Base-by-base conservation (phyloP, 306 rosid genomes). In the Rosa chinensis region DNA sequence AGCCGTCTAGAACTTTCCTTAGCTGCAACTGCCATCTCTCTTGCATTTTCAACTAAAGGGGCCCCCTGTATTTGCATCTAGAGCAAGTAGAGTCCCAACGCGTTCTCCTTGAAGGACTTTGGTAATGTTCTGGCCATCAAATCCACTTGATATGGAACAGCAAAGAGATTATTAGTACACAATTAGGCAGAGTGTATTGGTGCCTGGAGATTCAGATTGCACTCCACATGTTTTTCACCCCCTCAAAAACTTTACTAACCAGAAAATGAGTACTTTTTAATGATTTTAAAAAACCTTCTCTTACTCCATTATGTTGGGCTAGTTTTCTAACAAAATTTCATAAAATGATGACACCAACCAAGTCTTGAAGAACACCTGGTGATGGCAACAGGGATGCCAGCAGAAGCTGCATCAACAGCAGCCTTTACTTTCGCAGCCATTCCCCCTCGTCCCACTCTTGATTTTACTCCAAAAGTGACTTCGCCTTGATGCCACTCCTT, bases 341-440 rank as follows among this genome's bases (percentile, higher is more conserved):
- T 66, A 49, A 49, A 69, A 13, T 80, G 64, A 17, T 68, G 72
- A 47, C 42, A 72, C n/a, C 55, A 48, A 32, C 10, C 70, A 5
- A 56, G 44, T 66, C 59, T 56, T 23, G 73, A 40, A 82, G 42
- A 20, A 72, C 75, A 93, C 98, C 98, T 95, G 62, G 99, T 90
- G 80, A 95, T 91, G 88, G 93, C 81, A 78, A 95, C 99, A 82
- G 99, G 98, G 80, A 90, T 88, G 80, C 97, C 99, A 58, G 97
- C 99, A 81, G 87, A 81, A 73, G 98, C 95, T 66, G 96, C 98
- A 85, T 90, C 86, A 62, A 85, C 80, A 76, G 99, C 92, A 74
- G 99, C 99, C 86, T 88, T 93, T 61, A 95, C 98, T 88, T 95
- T 95, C 20, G 98, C 98, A 35, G 99, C 91, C 99, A 93, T 95